Base-by-base conservation (phyloP, 2,329 filamentous ascomycete genomes). In the Huntiella bhutanensis region DNA sequence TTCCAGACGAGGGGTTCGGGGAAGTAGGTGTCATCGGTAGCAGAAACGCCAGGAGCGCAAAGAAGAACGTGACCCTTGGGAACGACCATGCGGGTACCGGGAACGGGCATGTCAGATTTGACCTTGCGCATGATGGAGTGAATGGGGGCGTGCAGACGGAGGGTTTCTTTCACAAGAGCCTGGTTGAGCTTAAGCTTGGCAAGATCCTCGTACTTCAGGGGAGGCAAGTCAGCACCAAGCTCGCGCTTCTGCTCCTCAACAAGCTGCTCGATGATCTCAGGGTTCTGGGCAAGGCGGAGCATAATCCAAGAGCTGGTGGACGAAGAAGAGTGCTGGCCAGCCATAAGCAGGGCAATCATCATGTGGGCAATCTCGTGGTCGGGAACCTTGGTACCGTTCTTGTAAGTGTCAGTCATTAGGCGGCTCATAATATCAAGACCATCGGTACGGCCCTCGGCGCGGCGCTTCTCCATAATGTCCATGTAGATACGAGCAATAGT, bases 111-210 rank as follows among this genome's bases (percentile, higher is more conserved):
- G 49, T 87, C 85, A 53, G 76, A 75, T 67, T 88, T 94, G 60
- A 94, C 88, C 55, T 83, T 82, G 55, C 87, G 84, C 70, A 96
- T 75, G 57, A 96, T 93, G 43, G 83, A 91, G 71, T 95, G 87
- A 57, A 96, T 95, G 1, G 87, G 87, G 1, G 86, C 82, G 61
- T 95, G 83, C 12, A 95, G 69, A 52, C 87, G 82, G 35, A 95
- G 78, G 2, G 87, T 93, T 64, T 95, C 87, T 66, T 88, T 91
- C 64, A 95, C 73, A 52, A 92, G 78, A 55, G 84, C 80, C 55
- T 79, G 71, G 67, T 93, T 83, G 15, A 95, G 74, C 42, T 84
- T 76, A 33, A 95, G 72, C 61, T 80, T 80, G 54, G 78, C 69
- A 12, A 95, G 71, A 53, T 80, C 73, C 53, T 93, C 87, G 58